Base-by-base conservation (phyloP, 2,329 filamentous ascomycete species). In the Nakataea oryzae region DNA sequence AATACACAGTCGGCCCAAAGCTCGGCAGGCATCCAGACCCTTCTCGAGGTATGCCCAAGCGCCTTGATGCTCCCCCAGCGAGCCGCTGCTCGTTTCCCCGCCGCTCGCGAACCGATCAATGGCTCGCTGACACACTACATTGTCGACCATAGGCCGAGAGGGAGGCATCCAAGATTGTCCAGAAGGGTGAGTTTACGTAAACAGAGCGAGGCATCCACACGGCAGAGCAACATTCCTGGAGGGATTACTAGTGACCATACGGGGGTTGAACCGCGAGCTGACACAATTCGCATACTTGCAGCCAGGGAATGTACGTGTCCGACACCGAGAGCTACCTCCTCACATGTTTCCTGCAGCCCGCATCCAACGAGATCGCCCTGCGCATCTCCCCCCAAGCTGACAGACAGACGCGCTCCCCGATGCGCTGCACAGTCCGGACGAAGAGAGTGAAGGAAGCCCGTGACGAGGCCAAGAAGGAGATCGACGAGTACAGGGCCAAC, bases 141-240 rank as follows among this genome's bases (percentile, higher is more conserved):
- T 27, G 12, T 41, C 17, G 21, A 41, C 30, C 13, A 34, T 69
- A 97, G 93, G 93, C 95, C 70, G 95, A 99, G 85, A 89, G 92
- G 78, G 93, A 97, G 77, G 95, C 95, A 65, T 93, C 96, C 79
- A 97, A 97, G 85, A 99, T 99, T 75, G 93, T 99, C 63, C 93
- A 97, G 77, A 92, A 95, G 85, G 90, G 93, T 96, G 76, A 64
- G 79, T 74, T 50, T 14, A n/a, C 41, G 41, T 13, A 17, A n/a
- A 50, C n/a, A n/a, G 41, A n/a, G 21, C 6, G 21, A 50, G 41
- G 21, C 21, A 11, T 50, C 17, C 41, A n/a, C 12, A n/a, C n/a
- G n/a, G n/a, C n/a, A n/a, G n/a, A n/a, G n/a, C n/a, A n/a, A n/a
- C n/a, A n/a, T n/a, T n/a, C n/a, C n/a, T n/a, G n/a, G n/a, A n/a